phyloP scores from a whole-genome alignment of 1,139 yeast genomes.

The Candida mesenterica region DNA sequence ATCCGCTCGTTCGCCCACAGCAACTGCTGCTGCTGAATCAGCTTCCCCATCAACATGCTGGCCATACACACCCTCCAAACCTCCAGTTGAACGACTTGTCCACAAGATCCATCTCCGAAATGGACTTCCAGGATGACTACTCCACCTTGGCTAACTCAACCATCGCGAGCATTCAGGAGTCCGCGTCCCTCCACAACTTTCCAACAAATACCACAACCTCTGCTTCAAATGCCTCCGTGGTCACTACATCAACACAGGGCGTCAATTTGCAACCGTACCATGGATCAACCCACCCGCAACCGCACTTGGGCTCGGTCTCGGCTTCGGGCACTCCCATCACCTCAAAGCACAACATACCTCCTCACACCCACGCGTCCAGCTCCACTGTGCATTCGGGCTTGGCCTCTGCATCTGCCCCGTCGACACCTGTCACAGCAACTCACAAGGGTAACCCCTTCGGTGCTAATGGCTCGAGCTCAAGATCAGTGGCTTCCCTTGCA shows the following conservation, averaged over 20 bases:
- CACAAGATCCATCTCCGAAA: slow-evolving; percentile 10
- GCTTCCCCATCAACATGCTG: background rate
- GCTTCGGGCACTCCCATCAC: slow-evolving; percentile 2
- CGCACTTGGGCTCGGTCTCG: background rate
- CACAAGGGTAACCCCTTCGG: too few relatives aligned
- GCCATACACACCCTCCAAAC: slow-evolving; percentile 1
- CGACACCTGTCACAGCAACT: background rate
- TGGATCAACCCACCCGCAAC: too few relatives aligned
- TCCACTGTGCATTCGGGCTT: slow-evolving; percentile 6
- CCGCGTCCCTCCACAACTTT: slow-evolving; percentile 6
- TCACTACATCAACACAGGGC: too few relatives aligned
- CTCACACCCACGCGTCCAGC: slow-evolving; percentile 9
- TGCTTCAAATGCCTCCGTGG: too few relatives aligned
- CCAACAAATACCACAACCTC: slow-evolving; percentile 3
- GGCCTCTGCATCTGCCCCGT: background rate
- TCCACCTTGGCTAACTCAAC: slow-evolving; percentile 15
- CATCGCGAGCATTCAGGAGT: slow-evolving; percentile 7
- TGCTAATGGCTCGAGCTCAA: too few relatives aligned
- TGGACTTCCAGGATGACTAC: slow-evolving; percentile 13
- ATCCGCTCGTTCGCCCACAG: background rate
- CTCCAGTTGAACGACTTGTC: slow-evolving; percentile 4
- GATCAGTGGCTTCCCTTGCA: slow-evolving; percentile 21
- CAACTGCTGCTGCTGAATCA: background rate
- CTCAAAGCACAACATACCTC: slow-evolving; percentile 1
- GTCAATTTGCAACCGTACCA: too few relatives aligned